These are phyloP conservation scores for Mollisiaceae sp. DNA, from an alignment of 2,329 filamentous ascomycete genomes.

Conservation along the genomic window DNA sequence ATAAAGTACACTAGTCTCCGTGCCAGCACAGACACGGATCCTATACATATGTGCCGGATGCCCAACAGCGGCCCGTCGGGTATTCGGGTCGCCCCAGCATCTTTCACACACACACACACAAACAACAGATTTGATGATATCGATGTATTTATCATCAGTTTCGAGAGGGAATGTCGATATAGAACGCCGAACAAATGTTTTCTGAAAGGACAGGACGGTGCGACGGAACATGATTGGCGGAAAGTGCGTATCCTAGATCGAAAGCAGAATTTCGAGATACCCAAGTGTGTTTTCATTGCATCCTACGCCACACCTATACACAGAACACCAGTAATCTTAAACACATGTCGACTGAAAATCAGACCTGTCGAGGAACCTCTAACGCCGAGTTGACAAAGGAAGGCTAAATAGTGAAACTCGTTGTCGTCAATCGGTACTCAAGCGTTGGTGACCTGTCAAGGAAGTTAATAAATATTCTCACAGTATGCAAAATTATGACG, in stretches of 20 bases:
- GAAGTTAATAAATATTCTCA: slow-evolving; percentile 4
- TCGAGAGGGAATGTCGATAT: slow-evolving; percentile 6
- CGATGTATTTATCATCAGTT: slow-evolving; percentile 2
- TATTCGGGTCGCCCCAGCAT: slow-evolving; percentile 10
- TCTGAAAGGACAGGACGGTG: slow-evolving; percentile 43
- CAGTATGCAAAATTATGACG: slow-evolving; percentile 42
- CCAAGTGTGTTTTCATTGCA: slow-evolving; percentile 36
- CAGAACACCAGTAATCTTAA: slow-evolving; percentile 39
- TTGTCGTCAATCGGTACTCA: slow-evolving; percentile 51
- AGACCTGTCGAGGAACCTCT: slow-evolving; percentile 38
- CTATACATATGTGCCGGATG: slow-evolving; percentile 4
- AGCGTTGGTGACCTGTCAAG: slow-evolving; percentile 61
- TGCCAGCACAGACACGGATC: slow-evolving; percentile 14
- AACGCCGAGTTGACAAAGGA: slow-evolving; percentile 41
- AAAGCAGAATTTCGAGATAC: slow-evolving; percentile 30
- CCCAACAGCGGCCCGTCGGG: slow-evolving; percentile 9
- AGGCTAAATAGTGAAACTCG: slow-evolving; percentile 43
- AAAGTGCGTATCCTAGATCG: slow-evolving; percentile 34
- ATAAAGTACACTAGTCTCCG: slow-evolving; percentile 24
- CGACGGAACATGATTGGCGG: slow-evolving; percentile 28
- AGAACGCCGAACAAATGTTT: slow-evolving; percentile 22
- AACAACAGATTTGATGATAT: slow-evolving; percentile 12
- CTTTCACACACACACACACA: slow-evolving; percentile 4
- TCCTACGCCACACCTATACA: slow-evolving; percentile 42
- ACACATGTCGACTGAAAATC: slow-evolving; percentile 34